A percentile compares a stretch with the other conserved stretches of the same genome.
Conservation (phyloP, 257 asterid species). For the Leptodermis oblonga region DNA sequence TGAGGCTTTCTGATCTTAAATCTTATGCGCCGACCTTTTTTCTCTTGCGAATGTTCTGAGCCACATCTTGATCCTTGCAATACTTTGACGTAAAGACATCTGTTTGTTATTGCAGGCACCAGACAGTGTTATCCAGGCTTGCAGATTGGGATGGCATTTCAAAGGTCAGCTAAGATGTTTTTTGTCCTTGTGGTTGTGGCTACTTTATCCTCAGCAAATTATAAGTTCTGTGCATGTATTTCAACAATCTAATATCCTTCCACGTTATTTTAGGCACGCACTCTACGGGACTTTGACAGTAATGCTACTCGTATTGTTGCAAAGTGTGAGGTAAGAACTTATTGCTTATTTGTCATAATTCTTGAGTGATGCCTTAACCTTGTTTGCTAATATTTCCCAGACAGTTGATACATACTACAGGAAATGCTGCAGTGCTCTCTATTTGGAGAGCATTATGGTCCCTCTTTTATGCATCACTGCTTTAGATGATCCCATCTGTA, state of each 20-base stretch:
- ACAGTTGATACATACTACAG: slow-evolving; percentile 91
- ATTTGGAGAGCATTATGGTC: slow-evolving; percentile 61
- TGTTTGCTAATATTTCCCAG: slow-evolving; percentile 27
- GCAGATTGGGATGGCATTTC: slow-evolving; percentile 89
- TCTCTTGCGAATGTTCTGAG: not conserved
- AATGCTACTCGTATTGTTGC: slow-evolving; percentile 73
- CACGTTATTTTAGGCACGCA: slow-evolving; percentile 43
- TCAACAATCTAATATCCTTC: slow-evolving; percentile 2
- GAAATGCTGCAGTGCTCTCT: slow-evolving; percentile 65
- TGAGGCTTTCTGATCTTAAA: slow-evolving; percentile 2
- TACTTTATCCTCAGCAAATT: not conserved
- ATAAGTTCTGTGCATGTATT: not conserved
- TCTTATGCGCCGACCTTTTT: slow-evolving; percentile 2
- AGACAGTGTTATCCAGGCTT: slow-evolving; percentile 63
- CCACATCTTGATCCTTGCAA: not conserved
- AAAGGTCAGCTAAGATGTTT: slow-evolving; percentile 39
- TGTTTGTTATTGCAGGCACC: slow-evolving; percentile 51
- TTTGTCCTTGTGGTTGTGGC: not conserved
- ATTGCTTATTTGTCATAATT: slow-evolving; percentile 2
- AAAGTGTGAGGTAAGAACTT: slow-evolving; percentile 59
- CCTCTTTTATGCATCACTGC: slow-evolving; percentile 89
- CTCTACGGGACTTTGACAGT: slow-evolving; percentile 77
- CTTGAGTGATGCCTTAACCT: slow-evolving; percentile 8
- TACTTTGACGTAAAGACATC: not conserved
- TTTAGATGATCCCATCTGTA: slow-evolving; percentile 89